Conservation (phyloP, 352 stramenopile genomes). For the Globisporangium polare region DNA sequence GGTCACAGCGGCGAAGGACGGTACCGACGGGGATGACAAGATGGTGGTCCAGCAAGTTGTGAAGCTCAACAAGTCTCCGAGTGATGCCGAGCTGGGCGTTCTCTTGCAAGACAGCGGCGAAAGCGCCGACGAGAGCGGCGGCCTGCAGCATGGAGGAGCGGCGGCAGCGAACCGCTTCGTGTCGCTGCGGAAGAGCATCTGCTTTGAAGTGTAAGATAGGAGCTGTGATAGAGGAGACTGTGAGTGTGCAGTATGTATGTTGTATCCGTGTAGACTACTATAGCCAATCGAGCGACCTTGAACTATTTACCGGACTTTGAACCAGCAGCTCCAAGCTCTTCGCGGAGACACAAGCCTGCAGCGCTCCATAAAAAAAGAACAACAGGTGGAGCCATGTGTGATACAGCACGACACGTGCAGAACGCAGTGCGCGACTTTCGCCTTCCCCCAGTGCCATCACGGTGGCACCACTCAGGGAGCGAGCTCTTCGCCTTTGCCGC, state of each 20-base stretch:
- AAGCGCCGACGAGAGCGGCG: background rate
- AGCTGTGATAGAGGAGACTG: background rate
- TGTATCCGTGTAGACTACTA: too few species aligned
- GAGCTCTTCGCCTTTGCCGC: too few species aligned
- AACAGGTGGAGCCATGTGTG: too few species aligned
- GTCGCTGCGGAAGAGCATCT: slow-evolving; percentile 24
- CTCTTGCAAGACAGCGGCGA: background rate
- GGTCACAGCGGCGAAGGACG: slow-evolving; percentile 20
- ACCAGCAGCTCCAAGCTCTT: too few species aligned
- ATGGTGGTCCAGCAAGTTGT: slow-evolving; percentile 15
- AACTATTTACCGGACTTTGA: background rate
- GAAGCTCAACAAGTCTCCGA: background rate
- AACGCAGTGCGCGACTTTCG: too few species aligned
- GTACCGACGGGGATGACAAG: slow-evolving; percentile 14
- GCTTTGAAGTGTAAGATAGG: slow-evolving; percentile 33
- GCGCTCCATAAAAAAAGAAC: too few species aligned
- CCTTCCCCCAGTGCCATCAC: too few species aligned
- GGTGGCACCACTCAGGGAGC: too few species aligned
- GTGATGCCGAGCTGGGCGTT: background rate
- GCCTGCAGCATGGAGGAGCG: background rate
- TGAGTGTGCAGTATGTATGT: background rate
- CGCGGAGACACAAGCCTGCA: too few species aligned
- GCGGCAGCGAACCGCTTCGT: background rate
- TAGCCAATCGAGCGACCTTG: background rate
- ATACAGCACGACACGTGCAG: too few species aligned